Base-by-base conservation (phyloP, 2,329 filamentous ascomycete species). In the Sclerotinia borealis region DNA sequence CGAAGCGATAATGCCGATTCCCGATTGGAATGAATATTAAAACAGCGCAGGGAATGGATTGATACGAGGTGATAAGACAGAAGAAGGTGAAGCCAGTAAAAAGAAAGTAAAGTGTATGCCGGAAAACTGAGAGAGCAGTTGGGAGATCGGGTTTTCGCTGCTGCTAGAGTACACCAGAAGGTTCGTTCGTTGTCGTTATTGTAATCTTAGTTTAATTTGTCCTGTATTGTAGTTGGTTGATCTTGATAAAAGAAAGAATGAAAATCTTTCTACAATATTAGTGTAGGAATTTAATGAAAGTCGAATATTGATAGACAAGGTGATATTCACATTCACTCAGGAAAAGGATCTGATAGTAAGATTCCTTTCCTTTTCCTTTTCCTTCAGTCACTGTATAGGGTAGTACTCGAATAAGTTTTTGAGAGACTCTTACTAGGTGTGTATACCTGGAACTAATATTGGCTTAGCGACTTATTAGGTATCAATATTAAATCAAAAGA, bases 1-100 rank as follows among this genome's bases (percentile, higher is more conserved):
- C 47, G 51, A 63, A 63, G 61, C 61, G 61, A 63, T 10, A 62
- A 56, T 59, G 61, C 61, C 61, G 61, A 59, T 59, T 59, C 47
- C 61, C 61, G 61, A 63, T 63, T 59, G 61, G 61, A 59, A 63
- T 54, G 47, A 31, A 41, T 41, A 54, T 48, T n/a, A 31, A 45
- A 60, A 52, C 34, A 51, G 55, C 34, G 49, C 43, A 51, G 45
- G 29, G 19, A 10, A 49, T 45, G 48, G 22, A 15, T n/a, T 10
- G 56, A 19, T 56, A n/a, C 15, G 22, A 25, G 19, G 15, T 29
- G 13, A 19, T 27, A 17, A 51, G 10, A 25, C 17, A 22, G 11
- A 55, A 31, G n/a, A n/a, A 43, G 13, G 52, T 43, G 25, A 43
- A n/a, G 27, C 31, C 17, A 15, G 47, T 37, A 10, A 3, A 17